These are phyloP conservation scores for Yueomyces sp. DNA, from an alignment of 1,139 yeast species.

Conservation along the genomic window DNA sequence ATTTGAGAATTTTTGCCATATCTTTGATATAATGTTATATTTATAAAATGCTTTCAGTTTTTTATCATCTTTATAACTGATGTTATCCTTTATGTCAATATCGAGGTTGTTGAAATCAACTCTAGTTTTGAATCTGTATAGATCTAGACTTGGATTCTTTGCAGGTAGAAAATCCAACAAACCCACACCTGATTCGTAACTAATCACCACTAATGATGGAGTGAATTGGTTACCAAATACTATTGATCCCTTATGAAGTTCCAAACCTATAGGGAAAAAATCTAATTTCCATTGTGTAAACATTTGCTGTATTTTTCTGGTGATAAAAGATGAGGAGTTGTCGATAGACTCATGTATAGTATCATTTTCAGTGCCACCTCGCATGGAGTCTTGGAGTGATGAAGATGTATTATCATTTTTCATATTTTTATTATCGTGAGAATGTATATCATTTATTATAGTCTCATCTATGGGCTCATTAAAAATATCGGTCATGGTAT, in stretches of 20 bases:
- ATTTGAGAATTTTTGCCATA: conserved; percentile 13
- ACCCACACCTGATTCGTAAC: conserved; percentile 48
- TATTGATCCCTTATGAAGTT: conserved; percentile 56
- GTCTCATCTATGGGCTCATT: not conserved
- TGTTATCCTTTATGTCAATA: conserved; percentile 55
- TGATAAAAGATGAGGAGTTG: not conserved
- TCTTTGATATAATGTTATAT: conserved; percentile 9
- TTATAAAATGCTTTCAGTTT: not conserved
- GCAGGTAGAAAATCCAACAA: conserved; percentile 39
- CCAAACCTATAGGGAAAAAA: conserved; percentile 45
- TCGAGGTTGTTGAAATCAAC: conserved; percentile 27
- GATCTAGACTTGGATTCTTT: conserved; percentile 41
- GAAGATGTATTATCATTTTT: not conserved
- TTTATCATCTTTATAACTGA: conserved; percentile 31
- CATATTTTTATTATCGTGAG: not conserved
- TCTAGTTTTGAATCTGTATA: conserved; percentile 26
- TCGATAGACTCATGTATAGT: not conserved
- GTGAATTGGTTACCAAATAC: conserved; percentile 73
- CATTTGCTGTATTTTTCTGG: not conserved
- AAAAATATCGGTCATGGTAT: not conserved
- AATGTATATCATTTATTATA: conserved; percentile 1
- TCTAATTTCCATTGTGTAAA: conserved; percentile 23
- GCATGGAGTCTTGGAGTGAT: not conserved
- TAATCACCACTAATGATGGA: conserved; percentile 54
- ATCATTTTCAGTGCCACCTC: conserved; percentile 1